phyloP scores from a whole-genome alignment of 768 basidiomycete genomes.

The Tephrocybe sp. region DNA sequence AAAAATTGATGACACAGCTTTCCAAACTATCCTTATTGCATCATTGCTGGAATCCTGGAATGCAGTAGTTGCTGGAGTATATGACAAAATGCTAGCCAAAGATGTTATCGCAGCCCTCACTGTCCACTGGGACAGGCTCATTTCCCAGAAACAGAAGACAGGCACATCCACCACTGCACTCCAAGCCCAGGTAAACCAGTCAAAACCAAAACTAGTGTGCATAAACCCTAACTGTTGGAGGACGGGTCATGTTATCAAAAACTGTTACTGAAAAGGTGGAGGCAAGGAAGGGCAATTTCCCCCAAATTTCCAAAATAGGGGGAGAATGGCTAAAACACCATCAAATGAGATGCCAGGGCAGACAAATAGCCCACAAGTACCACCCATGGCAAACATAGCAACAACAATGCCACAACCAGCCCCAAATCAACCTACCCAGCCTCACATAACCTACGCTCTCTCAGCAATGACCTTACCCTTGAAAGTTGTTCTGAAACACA shows the following conservation, averaged over 20 bases:
- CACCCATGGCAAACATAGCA: not conserved
- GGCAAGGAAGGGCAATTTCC: conserved; percentile 1
- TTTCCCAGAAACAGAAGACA: not conserved
- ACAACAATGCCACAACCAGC: not conserved
- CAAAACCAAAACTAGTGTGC: not conserved
- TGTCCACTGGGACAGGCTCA: not conserved
- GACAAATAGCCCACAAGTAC: too few species aligned
- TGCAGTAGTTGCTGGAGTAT: too few species aligned
- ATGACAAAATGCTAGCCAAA: not conserved
- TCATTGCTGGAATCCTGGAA: not conserved
- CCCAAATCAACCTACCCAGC: too few species aligned
- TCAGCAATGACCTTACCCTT: not conserved
- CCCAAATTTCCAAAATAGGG: not conserved
- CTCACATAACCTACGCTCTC: not conserved
- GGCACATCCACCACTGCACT: not conserved
- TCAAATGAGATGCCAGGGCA: not conserved
- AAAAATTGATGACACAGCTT: not conserved
- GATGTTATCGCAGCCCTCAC: not conserved
- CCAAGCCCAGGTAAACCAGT: not conserved
- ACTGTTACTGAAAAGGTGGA: not conserved
- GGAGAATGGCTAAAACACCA: not conserved
- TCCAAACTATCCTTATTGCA: not conserved
- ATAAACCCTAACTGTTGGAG: not conserved
- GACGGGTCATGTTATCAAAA: not conserved
- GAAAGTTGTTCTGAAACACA: too few species aligned